These are phyloP conservation scores for Neonectria hederae DNA, from an alignment of 2,329 filamentous ascomycete genomes.

Conservation along the genomic window DNA sequence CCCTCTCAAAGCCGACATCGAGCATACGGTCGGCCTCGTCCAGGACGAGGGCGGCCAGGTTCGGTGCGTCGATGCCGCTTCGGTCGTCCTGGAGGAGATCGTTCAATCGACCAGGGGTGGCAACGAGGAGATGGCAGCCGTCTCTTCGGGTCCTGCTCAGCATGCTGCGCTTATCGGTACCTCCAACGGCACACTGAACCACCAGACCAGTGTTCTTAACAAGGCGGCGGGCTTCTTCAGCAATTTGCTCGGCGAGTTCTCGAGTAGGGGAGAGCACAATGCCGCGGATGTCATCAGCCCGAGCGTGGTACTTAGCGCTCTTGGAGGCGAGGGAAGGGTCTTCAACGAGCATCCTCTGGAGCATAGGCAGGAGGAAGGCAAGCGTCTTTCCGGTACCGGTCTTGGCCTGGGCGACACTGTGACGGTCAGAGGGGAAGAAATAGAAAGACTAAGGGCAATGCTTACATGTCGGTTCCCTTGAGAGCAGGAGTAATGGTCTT, in stretches of 20 bases:
- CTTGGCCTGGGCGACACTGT: slow-evolving; percentile 88
- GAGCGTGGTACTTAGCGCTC: slow-evolving; percentile 47
- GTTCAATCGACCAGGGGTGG: slow-evolving; percentile 86
- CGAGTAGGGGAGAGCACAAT: slow-evolving; percentile 82
- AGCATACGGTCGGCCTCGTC: slow-evolving; percentile 99
- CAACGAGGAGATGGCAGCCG: slow-evolving; percentile 90
- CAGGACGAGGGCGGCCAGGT: slow-evolving; percentile 90
- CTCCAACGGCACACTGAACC: slow-evolving; percentile 85
- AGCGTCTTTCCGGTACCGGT: slow-evolving; percentile 98
- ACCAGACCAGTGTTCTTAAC: slow-evolving; percentile 71
- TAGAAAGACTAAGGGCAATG: slow-evolving; percentile 22
- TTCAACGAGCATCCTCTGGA: slow-evolving; percentile 78
- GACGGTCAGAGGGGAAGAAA: slow-evolving; percentile 30
- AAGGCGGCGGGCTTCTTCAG: slow-evolving; percentile 78
- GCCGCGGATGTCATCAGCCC: slow-evolving; percentile 70
- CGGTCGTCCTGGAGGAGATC: slow-evolving; percentile 78
- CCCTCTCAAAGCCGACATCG: slow-evolving; percentile 85
- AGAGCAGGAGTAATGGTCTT: slow-evolving; percentile 84
- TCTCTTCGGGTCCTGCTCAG: slow-evolving; percentile 73
- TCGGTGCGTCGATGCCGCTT: slow-evolving; percentile 74
- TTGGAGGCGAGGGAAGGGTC: slow-evolving; percentile 69
- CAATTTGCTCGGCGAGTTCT: slow-evolving; percentile 84
- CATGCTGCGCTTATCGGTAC: slow-evolving; percentile 79
- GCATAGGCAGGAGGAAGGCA: slow-evolving; percentile 86
- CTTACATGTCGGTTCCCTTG: slow-evolving; percentile 84